Base-by-base conservation (phyloP, 192 early-diverging fungal species). In the Chytriomyces sp. region DNA sequence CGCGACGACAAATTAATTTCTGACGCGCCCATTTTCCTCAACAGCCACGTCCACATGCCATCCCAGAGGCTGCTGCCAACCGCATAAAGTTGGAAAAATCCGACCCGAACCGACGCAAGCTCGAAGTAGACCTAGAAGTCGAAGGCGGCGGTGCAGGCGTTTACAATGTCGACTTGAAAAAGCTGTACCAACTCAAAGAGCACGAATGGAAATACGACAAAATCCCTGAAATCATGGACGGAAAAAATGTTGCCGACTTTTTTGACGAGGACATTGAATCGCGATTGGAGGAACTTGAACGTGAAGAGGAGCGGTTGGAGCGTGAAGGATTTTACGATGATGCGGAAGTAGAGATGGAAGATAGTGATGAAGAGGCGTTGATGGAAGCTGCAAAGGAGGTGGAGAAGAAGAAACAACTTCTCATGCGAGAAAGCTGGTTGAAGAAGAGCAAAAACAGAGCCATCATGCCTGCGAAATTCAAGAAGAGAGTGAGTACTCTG, bases 201-300 rank as follows among this genome's bases (percentile, higher is more conserved):
- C 87, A 89, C 65, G 94, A 96, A 53, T 98, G 97, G 97, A 96
- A 94, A 84, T 93, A 98, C 86, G 98, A 99, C 84, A 85, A 85
- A 50, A 96, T 99, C 64, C 98, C 98, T 46, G 98, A 99, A 87
- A 96, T 99, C 83, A 93, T 96, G 91, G 91, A 98, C 79, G 97
- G 97, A 78, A 94, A 95, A 88, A 99, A 99, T 86, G 89, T 99
- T 53, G 95, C 95, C 23, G 98, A 99, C 87, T 99, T 98, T 82
- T 86, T 98, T 80, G 98, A 99, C 86, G 87, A 97, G 44, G 96
- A 98, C 6, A 98, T 99, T 82, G 96, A 95, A 78, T 95, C 96
- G 81, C 93, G 93, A 78, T 84, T 99, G 75, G 96, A 94, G 35
- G 95, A 92, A 74, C 89, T 99, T 45, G 97, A 99, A 82, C 90